Evolutionary conservation across 345 rosid species (phyloP).

Genomic region (Hibiscus trionum): DNA sequence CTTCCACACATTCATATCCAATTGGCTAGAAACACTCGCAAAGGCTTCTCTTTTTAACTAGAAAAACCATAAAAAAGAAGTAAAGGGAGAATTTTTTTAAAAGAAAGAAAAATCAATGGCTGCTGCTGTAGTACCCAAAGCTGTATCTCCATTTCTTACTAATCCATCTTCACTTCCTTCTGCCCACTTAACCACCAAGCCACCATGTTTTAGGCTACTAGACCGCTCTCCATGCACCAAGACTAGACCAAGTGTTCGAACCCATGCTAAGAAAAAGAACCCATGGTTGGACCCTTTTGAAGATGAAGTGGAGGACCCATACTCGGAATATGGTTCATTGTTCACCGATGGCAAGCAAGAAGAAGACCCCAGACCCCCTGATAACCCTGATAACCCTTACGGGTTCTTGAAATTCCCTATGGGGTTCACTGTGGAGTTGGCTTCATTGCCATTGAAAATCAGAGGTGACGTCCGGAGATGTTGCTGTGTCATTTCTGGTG

Average conservation of each 20-base stretch:
- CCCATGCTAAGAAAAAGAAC: slow-evolving; percentile 58
- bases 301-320: slow-evolving; percentile 61
- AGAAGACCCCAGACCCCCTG: slow-evolving; percentile 76
- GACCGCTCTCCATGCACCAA: slow-evolving; percentile 18
- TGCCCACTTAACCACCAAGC: slow-evolving; percentile 25
- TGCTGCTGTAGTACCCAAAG: slow-evolving; percentile 45
- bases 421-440: slow-evolving; percentile 72
- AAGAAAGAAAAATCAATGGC: slow-evolving; percentile 35
- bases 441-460: slow-evolving; percentile 63
- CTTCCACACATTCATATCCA: slow-evolving; percentile 46
- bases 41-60: not conserved
- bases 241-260: slow-evolving; percentile 15
- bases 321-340: slow-evolving; percentile 69
- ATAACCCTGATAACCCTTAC: slow-evolving; percentile 68
- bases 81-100: not conserved
- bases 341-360: slow-evolving; percentile 84
- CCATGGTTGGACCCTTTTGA: slow-evolving; percentile 78
- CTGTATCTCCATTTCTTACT: slow-evolving; percentile 37
- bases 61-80: not conserved
- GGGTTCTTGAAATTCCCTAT: slow-evolving; percentile 87
- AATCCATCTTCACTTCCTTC: slow-evolving; percentile 35
- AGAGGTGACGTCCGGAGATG: slow-evolving; percentile 95
- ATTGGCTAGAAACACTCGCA: not conserved
- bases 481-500: slow-evolving; percentile 76
- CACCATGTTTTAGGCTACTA: slow-evolving; percentile 27